These are phyloP conservation scores for Flaveria ramosissima DNA, from an alignment of 129 eudicot species.

Conservation along the genomic window DNA sequence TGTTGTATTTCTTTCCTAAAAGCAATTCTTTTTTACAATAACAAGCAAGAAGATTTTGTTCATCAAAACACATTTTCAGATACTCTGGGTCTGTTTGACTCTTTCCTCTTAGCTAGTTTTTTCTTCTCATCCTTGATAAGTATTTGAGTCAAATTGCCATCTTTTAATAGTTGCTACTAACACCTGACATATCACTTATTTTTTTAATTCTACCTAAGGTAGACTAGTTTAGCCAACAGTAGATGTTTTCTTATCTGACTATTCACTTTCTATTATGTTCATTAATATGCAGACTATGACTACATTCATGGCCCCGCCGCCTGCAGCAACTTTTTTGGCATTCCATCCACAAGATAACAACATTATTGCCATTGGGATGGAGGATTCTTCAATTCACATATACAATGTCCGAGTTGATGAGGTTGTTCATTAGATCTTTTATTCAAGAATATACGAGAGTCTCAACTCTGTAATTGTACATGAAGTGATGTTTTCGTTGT, in stretches of 20 bases:
- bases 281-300: constrained; percentile 59
- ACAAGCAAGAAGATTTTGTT: neutral
- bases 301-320: constrained; percentile 83
- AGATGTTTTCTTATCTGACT: neutral
- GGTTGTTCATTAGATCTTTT: constrained; percentile 40
- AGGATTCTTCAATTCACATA: constrained; percentile 79
- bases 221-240: neutral
- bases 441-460: neutral
- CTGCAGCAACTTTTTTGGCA: constrained; percentile 85
- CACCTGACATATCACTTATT: neutral
- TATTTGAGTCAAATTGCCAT: neutral
- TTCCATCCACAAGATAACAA: constrained; percentile 87
- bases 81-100: neutral
- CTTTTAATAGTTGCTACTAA: neutral
- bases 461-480: neutral
- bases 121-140: neutral
- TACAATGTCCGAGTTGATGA: constrained; percentile 77
- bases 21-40: neutral
- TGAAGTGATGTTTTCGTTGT: constrained; percentile 4
- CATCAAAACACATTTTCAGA: neutral
- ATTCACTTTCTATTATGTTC: neutral
- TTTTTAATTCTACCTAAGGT: constrained; percentile 1
- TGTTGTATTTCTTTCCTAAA: neutral
- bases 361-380: constrained; percentile 89
- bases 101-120: neutral